phyloP scores from a whole-genome alignment of 768 basidiomycete genomes.

The Hirschioporus abietinus region DNA sequence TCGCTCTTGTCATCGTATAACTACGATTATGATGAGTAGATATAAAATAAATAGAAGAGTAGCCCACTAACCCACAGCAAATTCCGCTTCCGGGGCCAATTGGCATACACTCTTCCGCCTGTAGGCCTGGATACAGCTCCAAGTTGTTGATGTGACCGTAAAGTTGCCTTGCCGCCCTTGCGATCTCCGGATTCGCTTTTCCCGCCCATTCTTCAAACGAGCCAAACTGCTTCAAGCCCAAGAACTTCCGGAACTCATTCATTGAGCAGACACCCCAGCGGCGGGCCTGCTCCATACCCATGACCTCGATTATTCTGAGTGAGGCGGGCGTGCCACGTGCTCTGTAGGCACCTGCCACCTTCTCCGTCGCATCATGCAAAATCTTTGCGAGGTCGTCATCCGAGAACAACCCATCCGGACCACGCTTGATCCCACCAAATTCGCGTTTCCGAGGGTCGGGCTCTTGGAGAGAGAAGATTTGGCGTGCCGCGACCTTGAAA shows the following conservation, averaged over 20 bases:
- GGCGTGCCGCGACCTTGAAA: slow-evolving; percentile 7
- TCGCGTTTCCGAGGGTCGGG: neutral
- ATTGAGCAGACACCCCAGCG: slow-evolving; percentile 23
- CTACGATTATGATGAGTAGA: neutral
- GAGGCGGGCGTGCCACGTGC: slow-evolving; percentile 43
- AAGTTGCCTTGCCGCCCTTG: slow-evolving; percentile 20
- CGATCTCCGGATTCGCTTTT: slow-evolving; percentile 25
- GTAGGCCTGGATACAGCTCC: slow-evolving; percentile 31
- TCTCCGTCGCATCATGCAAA: slow-evolving; percentile 16
- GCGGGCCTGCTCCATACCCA: slow-evolving; percentile 33
- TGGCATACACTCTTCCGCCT: slow-evolving; percentile 24
- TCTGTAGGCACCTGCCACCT: slow-evolving; percentile 24
- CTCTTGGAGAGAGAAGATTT: slow-evolving; percentile 1
- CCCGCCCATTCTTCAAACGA: slow-evolving; percentile 34
- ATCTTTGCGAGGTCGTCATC: slow-evolving; percentile 18
- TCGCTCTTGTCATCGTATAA: slow-evolving; percentile 24
- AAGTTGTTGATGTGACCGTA: slow-evolving; percentile 31
- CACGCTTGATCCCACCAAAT: slow-evolving; percentile 13
- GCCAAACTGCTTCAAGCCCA: slow-evolving; percentile 28
- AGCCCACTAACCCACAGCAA: slow-evolving; percentile 17
- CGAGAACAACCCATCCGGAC: slow-evolving; percentile 13
- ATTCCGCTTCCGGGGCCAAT: slow-evolving; percentile 23
- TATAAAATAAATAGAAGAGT: neutral
- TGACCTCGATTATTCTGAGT: slow-evolving; percentile 46
- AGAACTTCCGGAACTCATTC: slow-evolving; percentile 24